Conservation (phyloP, 441 rosid genomes). For the Gossypium schwendimanii region DNA sequence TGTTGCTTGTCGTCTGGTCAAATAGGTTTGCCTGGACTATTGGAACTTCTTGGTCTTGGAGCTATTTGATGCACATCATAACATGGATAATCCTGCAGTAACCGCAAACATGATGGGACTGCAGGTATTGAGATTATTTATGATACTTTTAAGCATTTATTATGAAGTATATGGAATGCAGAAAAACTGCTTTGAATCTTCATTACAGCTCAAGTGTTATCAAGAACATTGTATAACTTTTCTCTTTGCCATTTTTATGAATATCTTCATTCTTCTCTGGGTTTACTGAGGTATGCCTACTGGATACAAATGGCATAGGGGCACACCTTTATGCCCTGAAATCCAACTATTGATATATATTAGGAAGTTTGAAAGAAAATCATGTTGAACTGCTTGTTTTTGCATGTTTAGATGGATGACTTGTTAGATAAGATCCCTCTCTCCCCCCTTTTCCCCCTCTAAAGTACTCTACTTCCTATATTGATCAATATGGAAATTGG, state of each 20-base stretch:
- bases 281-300: background rate
- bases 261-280: background rate
- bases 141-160: background rate
- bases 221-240: background rate
- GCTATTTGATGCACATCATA: slow-evolving; percentile 84
- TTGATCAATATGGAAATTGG: background rate
- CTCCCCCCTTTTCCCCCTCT: background rate
- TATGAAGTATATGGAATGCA: background rate
- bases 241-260: background rate
- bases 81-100: slow-evolving; percentile 79
- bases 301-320: background rate
- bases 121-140: slow-evolving; percentile 42
- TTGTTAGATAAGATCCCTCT: background rate
- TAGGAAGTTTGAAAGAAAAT: background rate
- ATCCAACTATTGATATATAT: background rate
- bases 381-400: background rate
- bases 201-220: background rate
- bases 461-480: background rate
- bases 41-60: slow-evolving; percentile 89
- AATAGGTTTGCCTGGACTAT: slow-evolving; percentile 95
- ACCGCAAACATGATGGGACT: slow-evolving; percentile 74
- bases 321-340: background rate
- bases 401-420: background rate
- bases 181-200: background rate
- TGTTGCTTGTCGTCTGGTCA: slow-evolving; percentile 13